A percentile compares a stretch with the other conserved stretches of the same genome.
Conservation (phyloP, 805 yeast genomes). For the Deakozyma indianensis region DNA sequence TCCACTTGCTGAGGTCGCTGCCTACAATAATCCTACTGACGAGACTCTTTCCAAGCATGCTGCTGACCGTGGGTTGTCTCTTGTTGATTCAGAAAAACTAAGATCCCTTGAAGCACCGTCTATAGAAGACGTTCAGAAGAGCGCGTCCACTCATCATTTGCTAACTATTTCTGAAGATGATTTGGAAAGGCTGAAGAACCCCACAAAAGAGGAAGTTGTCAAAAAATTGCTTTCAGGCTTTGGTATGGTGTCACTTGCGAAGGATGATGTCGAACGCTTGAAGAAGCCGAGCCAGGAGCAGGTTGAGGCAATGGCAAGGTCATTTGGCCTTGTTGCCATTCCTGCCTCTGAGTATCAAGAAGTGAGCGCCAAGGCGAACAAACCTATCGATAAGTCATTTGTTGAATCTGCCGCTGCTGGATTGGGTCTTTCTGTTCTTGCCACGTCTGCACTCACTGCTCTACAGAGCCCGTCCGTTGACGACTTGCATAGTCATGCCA, state of each 20-base stretch:
- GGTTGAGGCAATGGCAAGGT: background rate
- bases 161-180: background rate
- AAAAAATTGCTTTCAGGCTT: background rate
- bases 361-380: slow-evolving; percentile 13
- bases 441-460: slow-evolving; percentile 6
- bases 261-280: background rate
- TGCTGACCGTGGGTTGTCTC: background rate
- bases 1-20: background rate
- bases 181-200: background rate
- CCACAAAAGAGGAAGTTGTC: background rate
- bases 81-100: background rate
- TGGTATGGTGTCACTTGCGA: background rate
- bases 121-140: background rate
- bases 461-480: slow-evolving; percentile 8
- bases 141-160: background rate
- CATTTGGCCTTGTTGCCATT: slow-evolving; percentile 10
- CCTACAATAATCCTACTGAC: background rate
- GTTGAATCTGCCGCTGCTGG: slow-evolving; percentile 14
- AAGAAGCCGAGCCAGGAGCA: background rate
- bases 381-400: slow-evolving; percentile 10
- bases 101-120: background rate
- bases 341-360: slow-evolving; percentile 13
- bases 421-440: slow-evolving; percentile 11
- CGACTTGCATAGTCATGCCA: slow-evolving; percentile 2
- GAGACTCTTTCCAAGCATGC: background rate